Percentiles rank a stretch among this genome's conserved stretches.
Conservation (phyloP, 2,329 filamentous ascomycete species). For the Chalaropsis thielavioides region DNA sequence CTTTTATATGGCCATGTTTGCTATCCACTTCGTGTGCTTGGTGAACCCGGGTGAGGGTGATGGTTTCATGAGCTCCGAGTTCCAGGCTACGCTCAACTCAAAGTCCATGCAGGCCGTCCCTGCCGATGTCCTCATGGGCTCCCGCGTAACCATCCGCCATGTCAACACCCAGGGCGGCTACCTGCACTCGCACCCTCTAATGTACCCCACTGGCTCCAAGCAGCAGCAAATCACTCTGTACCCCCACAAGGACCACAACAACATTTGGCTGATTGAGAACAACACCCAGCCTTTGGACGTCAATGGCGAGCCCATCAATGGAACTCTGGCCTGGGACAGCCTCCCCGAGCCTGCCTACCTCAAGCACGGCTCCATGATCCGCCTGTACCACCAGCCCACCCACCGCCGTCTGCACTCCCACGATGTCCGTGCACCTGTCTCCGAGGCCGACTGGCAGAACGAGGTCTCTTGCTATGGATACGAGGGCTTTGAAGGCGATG, state of each 20-base stretch:
- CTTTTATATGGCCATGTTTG: constrained; percentile 96
- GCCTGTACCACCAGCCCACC: constrained; percentile 70
- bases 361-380: constrained; percentile 65
- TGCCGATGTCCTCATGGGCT: constrained; percentile 81
- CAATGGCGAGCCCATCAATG: constrained; percentile 63
- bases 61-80: constrained; percentile 99
- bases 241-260: constrained; percentile 98
- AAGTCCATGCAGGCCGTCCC: constrained; percentile 94
- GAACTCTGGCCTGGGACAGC: constrained; percentile 71
- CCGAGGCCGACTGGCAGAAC: constrained; percentile 85
- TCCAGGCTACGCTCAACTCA: constrained; percentile 91
- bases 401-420: constrained; percentile 90
- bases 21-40: constrained; percentile 86
- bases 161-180: constrained; percentile 97
- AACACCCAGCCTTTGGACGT: constrained; percentile 76
- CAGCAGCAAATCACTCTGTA: constrained; percentile 98
- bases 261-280: constrained; percentile 86
- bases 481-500: constrained; percentile 90
- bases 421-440: constrained; percentile 74
- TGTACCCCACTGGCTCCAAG: constrained; percentile 96
- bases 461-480: constrained; percentile 96
- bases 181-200: constrained; percentile 87
- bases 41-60: constrained; percentile 93
- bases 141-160: constrained; percentile 73
- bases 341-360: constrained; percentile 52